Percentiles rank a stretch among this genome's conserved stretches.
Conservation (phyloP, 2,329 filamentous ascomycete species). For the Alternaria arborescens region DNA sequence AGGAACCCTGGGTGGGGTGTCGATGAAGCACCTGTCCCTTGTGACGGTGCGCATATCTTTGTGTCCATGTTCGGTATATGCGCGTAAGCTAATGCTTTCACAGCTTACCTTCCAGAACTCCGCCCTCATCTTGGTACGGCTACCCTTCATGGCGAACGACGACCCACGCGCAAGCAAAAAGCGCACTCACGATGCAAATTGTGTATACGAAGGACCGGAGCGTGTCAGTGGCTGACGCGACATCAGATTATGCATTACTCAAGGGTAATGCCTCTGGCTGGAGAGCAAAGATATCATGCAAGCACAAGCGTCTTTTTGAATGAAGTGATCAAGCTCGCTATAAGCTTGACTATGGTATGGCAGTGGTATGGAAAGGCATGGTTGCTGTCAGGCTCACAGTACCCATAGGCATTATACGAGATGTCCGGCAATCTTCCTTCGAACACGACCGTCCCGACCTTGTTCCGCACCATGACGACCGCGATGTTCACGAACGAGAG, state of each 20-base stretch:
- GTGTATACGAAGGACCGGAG: neutral
- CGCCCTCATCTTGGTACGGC: constrained; percentile 72
- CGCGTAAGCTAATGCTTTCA: constrained; percentile 28
- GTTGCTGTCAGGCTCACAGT: neutral
- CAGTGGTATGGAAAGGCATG: too few relatives aligned
- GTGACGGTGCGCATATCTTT: constrained; percentile 63
- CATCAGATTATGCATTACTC: constrained; percentile 90
- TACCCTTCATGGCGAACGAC: constrained; percentile 23
- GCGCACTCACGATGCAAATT: neutral
- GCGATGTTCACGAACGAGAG: constrained; percentile 88
- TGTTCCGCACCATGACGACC: constrained; percentile 81
- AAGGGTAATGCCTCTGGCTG: constrained; percentile 84
- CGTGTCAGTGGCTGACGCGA: constrained; percentile 17
- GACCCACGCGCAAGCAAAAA: constrained; percentile 4
- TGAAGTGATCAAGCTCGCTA: constrained; percentile 87
- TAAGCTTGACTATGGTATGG: constrained; percentile 76
- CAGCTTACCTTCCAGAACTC: constrained; percentile 85
- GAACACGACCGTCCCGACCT: constrained; percentile 78
- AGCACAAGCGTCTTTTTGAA: constrained; percentile 95
- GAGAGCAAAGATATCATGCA: constrained; percentile 88
- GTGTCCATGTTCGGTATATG: neutral
- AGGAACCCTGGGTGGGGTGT: constrained; percentile 59
- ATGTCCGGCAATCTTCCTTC: constrained; percentile 79
- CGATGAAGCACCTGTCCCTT: constrained; percentile 74
- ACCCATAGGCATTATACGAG: constrained; percentile 74